Conservation (phyloP, 1,284 basidiomycete species). For the Trametes hirsuta region DNA sequence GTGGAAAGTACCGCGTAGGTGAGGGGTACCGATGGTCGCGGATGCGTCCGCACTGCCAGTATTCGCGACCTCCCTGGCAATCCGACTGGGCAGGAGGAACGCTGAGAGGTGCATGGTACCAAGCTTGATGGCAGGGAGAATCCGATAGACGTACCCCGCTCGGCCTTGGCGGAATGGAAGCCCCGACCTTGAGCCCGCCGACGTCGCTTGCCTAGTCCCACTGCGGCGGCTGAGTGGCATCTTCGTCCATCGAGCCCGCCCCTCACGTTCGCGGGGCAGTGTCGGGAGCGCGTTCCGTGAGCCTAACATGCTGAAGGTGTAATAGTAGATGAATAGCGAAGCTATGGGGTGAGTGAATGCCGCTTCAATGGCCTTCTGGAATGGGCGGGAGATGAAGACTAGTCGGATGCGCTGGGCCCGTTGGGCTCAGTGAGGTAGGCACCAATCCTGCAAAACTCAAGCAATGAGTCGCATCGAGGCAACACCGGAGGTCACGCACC, state of each 20-base stretch:
- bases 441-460: background rate
- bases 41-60: background rate
- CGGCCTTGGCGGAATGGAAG: constrained; percentile 21
- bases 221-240: background rate
- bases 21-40: background rate
- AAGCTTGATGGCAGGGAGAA: constrained; percentile 1
- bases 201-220: constrained; percentile 5
- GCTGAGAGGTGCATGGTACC: background rate
- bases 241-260: background rate
- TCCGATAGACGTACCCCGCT: background rate
- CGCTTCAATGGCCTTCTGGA: background rate
- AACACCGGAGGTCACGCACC: background rate
- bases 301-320: background rate
- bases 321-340: too few species aligned
- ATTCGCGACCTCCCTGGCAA: background rate
- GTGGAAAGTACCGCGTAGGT: background rate
- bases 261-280: background rate
- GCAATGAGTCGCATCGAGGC: background rate
- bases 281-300: background rate
- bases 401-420: background rate
- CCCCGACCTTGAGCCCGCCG: background rate
- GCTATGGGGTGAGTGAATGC: too few species aligned
- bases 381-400: background rate
- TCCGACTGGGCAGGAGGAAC: constrained; percentile 1
- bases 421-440: background rate